phyloP scores from a whole-genome alignment of 495 filamentous ascomycete species.

The Staphylotrichum tortipilum region DNA sequence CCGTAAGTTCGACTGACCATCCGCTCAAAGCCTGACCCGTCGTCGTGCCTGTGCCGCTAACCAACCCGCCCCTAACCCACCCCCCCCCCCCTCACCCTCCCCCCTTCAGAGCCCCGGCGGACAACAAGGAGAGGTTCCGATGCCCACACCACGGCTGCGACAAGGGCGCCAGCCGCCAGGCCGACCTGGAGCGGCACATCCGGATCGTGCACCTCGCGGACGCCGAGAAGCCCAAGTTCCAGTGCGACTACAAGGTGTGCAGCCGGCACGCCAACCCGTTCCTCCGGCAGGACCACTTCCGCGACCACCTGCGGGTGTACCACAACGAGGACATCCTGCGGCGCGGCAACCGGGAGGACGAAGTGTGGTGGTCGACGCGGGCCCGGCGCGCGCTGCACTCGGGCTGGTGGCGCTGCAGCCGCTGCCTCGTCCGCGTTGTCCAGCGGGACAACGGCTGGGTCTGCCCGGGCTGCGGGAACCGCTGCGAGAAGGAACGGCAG shows the following conservation, averaged over 20 bases:
- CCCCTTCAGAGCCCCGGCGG: background rate
- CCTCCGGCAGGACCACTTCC: slow-evolving; percentile 36
- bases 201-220: slow-evolving; percentile 28
- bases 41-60: too few relatives aligned
- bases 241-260: slow-evolving; percentile 37
- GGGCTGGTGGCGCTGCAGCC: slow-evolving; percentile 42
- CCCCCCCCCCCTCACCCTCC: too few relatives aligned
- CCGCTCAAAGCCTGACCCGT: too few relatives aligned
- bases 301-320: slow-evolving; percentile 42
- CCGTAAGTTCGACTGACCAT: background rate
- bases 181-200: slow-evolving; percentile 42
- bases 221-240: slow-evolving; percentile 29
- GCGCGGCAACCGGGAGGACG: slow-evolving; percentile 16
- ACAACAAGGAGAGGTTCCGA: slow-evolving; percentile 13
- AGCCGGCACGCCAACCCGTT: slow-evolving; percentile 29
- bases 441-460: slow-evolving; percentile 27
- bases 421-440: slow-evolving; percentile 33
- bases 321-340: slow-evolving; percentile 43
- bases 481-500: slow-evolving; percentile 31
- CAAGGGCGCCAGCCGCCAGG: slow-evolving; percentile 27
- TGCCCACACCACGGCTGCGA: slow-evolving; percentile 26
- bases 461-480: slow-evolving; percentile 32
- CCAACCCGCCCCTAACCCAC: too few relatives aligned
- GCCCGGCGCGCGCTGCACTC: slow-evolving; percentile 14
- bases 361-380: slow-evolving; percentile 16